Conservation (phyloP, 495 filamentous ascomycete genomes). For the Talaromyces nanjingensis region DNA sequence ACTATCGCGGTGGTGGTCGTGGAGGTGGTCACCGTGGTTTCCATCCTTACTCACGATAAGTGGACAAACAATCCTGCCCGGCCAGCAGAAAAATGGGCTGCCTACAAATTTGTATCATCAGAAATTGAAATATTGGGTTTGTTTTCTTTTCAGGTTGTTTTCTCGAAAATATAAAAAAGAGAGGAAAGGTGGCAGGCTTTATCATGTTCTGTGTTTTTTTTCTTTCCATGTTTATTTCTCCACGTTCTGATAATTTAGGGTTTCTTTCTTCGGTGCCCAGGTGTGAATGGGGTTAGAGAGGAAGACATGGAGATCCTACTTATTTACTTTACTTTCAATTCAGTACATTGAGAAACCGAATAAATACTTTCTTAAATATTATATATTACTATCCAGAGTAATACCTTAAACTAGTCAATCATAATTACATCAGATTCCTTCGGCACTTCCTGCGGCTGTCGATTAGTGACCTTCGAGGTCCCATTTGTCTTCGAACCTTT, state of each 20-base stretch:
- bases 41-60: constrained; percentile 64
- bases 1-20: constrained; percentile 90
- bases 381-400: constrained; percentile 6
- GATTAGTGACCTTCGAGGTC: not conserved
- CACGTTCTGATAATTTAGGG: not conserved
- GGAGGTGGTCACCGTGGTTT: constrained; percentile 63
- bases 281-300: not conserved
- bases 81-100: not conserved
- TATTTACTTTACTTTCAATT: not conserved
- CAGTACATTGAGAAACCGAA: not conserved
- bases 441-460: not conserved
- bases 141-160: not conserved
- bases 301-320: not conserved
- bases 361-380: not conserved
- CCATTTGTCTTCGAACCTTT: constrained; percentile 1
- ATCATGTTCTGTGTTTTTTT: not conserved
- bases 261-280: not conserved
- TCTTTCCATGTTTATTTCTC: not conserved
- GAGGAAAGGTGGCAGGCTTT: not conserved
- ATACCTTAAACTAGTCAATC: constrained; percentile 10
- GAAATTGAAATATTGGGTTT: not conserved
- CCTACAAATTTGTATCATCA: not conserved
- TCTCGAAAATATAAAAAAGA: not conserved
- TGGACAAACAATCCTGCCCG: not conserved
- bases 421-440: constrained; percentile 11